Conservation (phyloP, 495 filamentous ascomycete species). For the Penicillium herquei region DNA sequence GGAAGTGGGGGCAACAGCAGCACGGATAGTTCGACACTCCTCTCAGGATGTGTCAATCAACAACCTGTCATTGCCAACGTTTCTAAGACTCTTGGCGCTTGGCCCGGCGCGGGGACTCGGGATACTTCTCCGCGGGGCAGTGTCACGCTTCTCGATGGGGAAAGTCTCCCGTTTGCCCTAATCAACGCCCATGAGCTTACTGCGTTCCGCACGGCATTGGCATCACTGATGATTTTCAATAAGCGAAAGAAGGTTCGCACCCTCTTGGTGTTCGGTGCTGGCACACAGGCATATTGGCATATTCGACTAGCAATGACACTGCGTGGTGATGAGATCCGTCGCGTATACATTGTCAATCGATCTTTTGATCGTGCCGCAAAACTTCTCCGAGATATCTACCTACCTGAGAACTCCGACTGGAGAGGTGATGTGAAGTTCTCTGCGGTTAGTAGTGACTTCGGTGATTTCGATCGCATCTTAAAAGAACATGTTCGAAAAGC, state of each 20-base stretch:
- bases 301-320: constrained; percentile 77
- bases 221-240: constrained; percentile 69
- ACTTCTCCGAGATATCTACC: constrained; percentile 58
- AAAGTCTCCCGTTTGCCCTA: constrained; percentile 71
- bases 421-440: constrained; percentile 65
- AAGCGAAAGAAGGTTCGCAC: constrained; percentile 68
- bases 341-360: constrained; percentile 77
- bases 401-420: constrained; percentile 45
- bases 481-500: constrained; percentile 64
- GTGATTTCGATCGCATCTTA: constrained; percentile 65
- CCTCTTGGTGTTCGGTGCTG: constrained; percentile 83
- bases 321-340: constrained; percentile 66
- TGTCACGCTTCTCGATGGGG: constrained; percentile 67
- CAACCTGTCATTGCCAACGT: constrained; percentile 27
- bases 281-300: constrained; percentile 92
- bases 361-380: constrained; percentile 60
- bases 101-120: constrained; percentile 40
- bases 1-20: constrained; percentile 28
- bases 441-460: constrained; percentile 67
- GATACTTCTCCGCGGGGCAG: constrained; percentile 72
- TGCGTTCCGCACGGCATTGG: constrained; percentile 89
- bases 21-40: constrained; percentile 25
- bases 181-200: constrained; percentile 85
- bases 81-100: constrained; percentile 36
- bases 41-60: constrained; percentile 37